Evolutionary conservation across 805 yeast genomes (phyloP).

Genomic region (Scheffersomyces ergatensis): DNA sequence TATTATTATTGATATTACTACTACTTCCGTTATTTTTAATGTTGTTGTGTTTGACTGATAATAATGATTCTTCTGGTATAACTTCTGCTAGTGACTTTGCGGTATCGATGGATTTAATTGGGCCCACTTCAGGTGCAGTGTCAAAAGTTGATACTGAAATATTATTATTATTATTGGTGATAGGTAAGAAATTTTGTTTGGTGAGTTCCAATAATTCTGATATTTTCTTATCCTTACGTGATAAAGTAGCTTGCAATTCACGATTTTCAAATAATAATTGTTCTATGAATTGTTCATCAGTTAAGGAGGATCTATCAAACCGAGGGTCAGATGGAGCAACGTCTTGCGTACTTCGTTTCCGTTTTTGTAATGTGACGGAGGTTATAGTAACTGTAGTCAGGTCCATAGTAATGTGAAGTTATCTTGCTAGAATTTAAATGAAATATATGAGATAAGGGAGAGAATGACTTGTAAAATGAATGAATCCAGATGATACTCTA

Average conservation of each 20-base stretch:
- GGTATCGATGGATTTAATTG: background rate
- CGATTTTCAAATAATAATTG: constrained; percentile 32
- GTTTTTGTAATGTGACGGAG: background rate
- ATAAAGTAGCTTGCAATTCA: constrained; percentile 24
- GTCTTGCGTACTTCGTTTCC: constrained; percentile 6
- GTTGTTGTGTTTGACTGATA: no score
- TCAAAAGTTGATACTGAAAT: background rate
- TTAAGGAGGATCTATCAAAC: constrained; percentile 28
- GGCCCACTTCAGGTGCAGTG: background rate
- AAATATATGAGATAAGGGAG: no score
- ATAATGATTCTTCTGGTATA: no score
- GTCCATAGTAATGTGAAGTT: no score
- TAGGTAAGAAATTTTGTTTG: background rate
- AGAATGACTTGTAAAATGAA: no score
- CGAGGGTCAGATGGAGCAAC: constrained; percentile 33
- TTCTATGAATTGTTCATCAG: constrained; percentile 32
- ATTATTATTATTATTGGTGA: background rate
- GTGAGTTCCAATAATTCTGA: background rate
- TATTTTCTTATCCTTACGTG: background rate
- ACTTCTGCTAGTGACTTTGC: background rate
- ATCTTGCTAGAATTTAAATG: no score
- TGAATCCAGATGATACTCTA: no score
- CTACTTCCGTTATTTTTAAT: background rate
- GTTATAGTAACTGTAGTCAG: no score
- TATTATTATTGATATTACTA: background rate